Evolutionary conservation across 306 rosid genomes (phyloP).

Genomic region (Casuarina cunninghamiana): DNA sequence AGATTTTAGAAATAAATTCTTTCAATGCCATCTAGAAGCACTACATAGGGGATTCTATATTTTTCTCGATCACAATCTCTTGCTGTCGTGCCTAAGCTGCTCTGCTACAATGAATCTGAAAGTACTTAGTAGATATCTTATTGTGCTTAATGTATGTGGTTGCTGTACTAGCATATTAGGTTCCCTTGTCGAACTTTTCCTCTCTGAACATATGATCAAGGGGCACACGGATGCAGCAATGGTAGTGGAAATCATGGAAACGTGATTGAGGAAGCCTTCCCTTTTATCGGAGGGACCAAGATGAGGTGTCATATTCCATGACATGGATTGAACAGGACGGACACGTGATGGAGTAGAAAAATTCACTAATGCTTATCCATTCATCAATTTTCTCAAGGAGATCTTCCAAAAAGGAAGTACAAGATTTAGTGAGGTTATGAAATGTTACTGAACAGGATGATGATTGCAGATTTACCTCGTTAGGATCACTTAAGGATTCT

Average conservation of each 20-base stretch:
- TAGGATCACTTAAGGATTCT: background rate
- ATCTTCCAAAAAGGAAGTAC: background rate
- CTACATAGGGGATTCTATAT: background rate
- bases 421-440: slow-evolving; percentile 17
- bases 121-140: background rate
- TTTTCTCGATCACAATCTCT: too few relatives aligned
- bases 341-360: slow-evolving; percentile 24
- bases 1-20: background rate
- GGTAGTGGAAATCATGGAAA: background rate
- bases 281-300: too few relatives aligned
- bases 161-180: background rate
- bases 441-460: slow-evolving; percentile 16
- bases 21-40: background rate
- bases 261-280: background rate
- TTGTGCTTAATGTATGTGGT: background rate
- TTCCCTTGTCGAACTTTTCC: background rate
- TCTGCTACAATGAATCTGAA: background rate
- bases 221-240: background rate
- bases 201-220: background rate
- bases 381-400: slow-evolving; percentile 13
- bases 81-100: slow-evolving; percentile 3
- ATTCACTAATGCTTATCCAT: slow-evolving; percentile 1
- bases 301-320: background rate
- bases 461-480: background rate
- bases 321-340: slow-evolving; percentile 2